phyloP scores from a whole-genome alignment of 192 early-diverging fungal species.

The Coemansia sp. region DNA sequence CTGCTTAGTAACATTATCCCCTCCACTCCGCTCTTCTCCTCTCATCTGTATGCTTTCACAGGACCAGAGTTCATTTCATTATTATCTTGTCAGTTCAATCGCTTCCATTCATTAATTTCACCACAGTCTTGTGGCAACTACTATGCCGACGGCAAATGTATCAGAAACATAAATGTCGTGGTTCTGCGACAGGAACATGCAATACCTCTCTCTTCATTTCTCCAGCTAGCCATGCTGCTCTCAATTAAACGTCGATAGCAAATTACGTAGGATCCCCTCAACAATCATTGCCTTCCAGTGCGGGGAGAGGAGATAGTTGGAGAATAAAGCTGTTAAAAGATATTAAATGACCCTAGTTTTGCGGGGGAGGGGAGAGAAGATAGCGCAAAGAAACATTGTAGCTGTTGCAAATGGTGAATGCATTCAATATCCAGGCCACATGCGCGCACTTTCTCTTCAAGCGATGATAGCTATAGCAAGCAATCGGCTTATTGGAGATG shows the following conservation, averaged over 20 bases:
- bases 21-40: too few relatives aligned
- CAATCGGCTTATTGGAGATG: not conserved
- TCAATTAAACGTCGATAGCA: not conserved
- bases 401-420: not conserved
- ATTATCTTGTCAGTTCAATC: conserved; percentile 1
- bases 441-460: not conserved
- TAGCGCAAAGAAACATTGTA: not conserved
- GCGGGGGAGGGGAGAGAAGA: not conserved
- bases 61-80: not conserved
- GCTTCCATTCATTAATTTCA: conserved; percentile 1
- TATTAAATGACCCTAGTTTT: not conserved
- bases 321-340: not conserved
- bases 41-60: not conserved
- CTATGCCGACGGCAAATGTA: not conserved
- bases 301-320: too few relatives aligned
- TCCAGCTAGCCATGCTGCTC: not conserved
- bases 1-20: not conserved
- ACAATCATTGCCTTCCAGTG: not conserved
- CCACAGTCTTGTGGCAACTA: not conserved
- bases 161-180: conserved; percentile 8
- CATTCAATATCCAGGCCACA: conserved; percentile 3
- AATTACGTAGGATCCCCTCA: not conserved
- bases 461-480: not conserved
- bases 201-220: not conserved
- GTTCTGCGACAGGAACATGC: conserved; percentile 1